These are phyloP conservation scores for Phylloporus scabripes DNA, from an alignment of 768 basidiomycete species.

Conservation along the genomic window DNA sequence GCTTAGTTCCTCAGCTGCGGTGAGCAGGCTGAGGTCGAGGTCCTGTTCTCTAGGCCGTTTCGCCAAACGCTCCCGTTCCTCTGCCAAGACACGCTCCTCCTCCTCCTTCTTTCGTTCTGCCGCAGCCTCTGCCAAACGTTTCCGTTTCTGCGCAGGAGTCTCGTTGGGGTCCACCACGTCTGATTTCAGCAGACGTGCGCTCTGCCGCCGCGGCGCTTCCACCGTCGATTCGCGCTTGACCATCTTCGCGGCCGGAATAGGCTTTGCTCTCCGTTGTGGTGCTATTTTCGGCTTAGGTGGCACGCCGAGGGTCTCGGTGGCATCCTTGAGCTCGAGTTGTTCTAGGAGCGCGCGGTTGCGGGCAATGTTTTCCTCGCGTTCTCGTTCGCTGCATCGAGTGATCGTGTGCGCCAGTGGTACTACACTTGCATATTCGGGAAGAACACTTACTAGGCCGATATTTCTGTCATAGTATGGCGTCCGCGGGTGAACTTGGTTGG, in stretches of 20 bases:
- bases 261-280: conserved; percentile 47
- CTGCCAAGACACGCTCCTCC: conserved; percentile 53
- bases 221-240: conserved; percentile 44
- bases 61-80: conserved; percentile 57
- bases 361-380: conserved; percentile 78
- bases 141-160: conserved; percentile 54
- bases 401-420: not conserved
- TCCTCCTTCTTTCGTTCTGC: conserved; percentile 56
- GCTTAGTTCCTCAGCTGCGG: conserved; percentile 41
- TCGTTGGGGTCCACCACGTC: conserved; percentile 55
- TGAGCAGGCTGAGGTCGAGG: conserved; percentile 53
- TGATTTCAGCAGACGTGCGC: conserved; percentile 48
- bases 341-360: conserved; percentile 72
- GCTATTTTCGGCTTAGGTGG: conserved; percentile 36
- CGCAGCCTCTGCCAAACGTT: conserved; percentile 60
- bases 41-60: conserved; percentile 66
- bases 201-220: conserved; percentile 58
- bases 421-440: not conserved
- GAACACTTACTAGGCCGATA: conserved; percentile 49
- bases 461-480: conserved; percentile 37
- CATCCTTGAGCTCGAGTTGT: conserved; percentile 61
- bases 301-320: conserved; percentile 43
- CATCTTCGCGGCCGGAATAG: conserved; percentile 52
- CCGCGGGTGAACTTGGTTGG: no score
- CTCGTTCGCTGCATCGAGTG: conserved; percentile 45